Percentiles rank a stretch among this genome's conserved stretches.
Conservation (phyloP, 2,329 filamentous ascomycete genomes). For the Mariannaea sp. region DNA sequence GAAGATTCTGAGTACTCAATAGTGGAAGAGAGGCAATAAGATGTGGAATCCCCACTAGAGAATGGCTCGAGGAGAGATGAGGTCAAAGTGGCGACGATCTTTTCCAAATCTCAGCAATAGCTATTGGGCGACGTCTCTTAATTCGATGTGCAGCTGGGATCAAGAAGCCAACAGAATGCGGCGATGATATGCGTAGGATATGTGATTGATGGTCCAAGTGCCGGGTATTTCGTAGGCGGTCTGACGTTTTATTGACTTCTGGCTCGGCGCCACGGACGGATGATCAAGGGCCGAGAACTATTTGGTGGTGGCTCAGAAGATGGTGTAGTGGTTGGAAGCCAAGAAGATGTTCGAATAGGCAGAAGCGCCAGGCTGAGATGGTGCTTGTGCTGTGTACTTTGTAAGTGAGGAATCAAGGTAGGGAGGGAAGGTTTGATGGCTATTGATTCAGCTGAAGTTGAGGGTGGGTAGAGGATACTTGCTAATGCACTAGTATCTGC, state of each 20-base stretch:
- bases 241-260: conserved; percentile 36
- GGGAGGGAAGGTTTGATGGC: too few species aligned
- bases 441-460: too few species aligned
- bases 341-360: conserved; percentile 14
- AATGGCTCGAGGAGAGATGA: background rate
- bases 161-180: conserved; percentile 24
- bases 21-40: background rate
- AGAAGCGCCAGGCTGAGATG: conserved; percentile 4
- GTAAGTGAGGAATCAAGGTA: conserved; percentile 20
- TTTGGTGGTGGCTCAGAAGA: conserved; percentile 21
- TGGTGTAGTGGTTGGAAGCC: conserved; percentile 9
- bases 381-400: conserved; percentile 22
- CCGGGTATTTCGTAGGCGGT: conserved; percentile 28
- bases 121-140: background rate
- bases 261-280: conserved; percentile 26
- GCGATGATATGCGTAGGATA: conserved; percentile 24
- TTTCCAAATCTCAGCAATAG: background rate
- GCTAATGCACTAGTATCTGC: background rate
- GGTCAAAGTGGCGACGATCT: background rate
- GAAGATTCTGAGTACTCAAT: conserved; percentile 1
- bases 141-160: background rate
- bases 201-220: conserved; percentile 17
- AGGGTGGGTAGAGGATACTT: background rate
- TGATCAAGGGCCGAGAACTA: conserved; percentile 26
- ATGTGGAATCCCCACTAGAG: background rate